Percentiles rank a stretch among this genome's conserved stretches.
These are phyloP conservation scores for Eucalyptus tenuipes DNA, from an alignment of 345 rosid species.

Conservation along the genomic window DNA sequence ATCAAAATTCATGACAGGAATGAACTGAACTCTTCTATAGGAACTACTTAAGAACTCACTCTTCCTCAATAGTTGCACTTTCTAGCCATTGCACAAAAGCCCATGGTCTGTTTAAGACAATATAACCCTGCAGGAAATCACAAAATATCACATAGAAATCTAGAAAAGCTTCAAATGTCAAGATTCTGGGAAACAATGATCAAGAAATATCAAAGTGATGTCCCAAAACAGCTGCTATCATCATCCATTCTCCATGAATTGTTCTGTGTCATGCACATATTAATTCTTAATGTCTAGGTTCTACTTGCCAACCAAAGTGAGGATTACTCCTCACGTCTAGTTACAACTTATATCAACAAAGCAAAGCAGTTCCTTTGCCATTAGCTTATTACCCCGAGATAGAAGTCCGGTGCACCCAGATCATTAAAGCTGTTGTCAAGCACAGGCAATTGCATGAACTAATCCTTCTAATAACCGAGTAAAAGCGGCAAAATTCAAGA, in stretches of 20 bases:
- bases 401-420: background rate
- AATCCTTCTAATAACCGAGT: background rate
- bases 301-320: background rate
- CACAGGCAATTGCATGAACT: background rate
- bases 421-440: background rate
- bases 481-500: background rate
- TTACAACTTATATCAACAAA: background rate
- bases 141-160: background rate
- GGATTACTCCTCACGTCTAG: background rate
- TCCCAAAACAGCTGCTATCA: background rate
- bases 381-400: background rate
- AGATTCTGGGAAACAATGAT: background rate
- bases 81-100: constrained; percentile 85
- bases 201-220: background rate
- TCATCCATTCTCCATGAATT: background rate
- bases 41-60: constrained; percentile 15
- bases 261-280: background rate
- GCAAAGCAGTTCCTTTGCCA: background rate
- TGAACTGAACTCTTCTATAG: background rate
- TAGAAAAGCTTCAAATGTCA: background rate
- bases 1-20: background rate
- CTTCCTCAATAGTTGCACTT: constrained; percentile 55
- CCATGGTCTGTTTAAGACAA: constrained; percentile 77
- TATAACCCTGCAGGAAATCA: constrained; percentile 40
- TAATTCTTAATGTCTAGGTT: background rate